phyloP scores from a whole-genome alignment of 768 basidiomycete genomes.

The Lactarius trivialis region DNA sequence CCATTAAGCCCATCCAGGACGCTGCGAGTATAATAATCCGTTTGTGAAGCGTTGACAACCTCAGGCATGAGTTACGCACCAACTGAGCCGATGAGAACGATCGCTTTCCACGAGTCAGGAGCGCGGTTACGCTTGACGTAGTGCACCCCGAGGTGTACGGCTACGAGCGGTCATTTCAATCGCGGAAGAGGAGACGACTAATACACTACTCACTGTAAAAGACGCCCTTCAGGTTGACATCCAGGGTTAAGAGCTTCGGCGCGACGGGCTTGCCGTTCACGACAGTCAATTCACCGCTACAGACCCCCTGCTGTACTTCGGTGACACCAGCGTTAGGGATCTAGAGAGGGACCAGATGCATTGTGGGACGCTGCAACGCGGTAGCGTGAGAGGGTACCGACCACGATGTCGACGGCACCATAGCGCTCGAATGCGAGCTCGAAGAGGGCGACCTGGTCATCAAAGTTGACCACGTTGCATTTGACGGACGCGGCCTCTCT shows the following conservation, averaged over 20 bases:
- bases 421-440: conserved; percentile 26
- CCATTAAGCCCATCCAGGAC: conserved; percentile 24
- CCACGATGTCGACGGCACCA: conserved; percentile 30
- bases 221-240: conserved; percentile 30
- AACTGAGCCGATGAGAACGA: conserved; percentile 32
- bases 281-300: conserved; percentile 4
- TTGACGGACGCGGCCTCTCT: conserved; percentile 17
- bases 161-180: conserved; percentile 13
- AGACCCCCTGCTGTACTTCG: conserved; percentile 1
- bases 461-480: conserved; percentile 26
- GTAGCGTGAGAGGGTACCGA: conserved; percentile 19
- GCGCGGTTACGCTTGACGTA: conserved; percentile 26
- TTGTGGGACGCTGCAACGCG: neutral
- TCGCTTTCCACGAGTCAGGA: conserved; percentile 24
- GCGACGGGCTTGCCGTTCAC: conserved; percentile 27
- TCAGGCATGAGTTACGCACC: conserved; percentile 21
- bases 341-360: conserved; percentile 2
- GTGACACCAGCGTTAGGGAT: conserved; percentile 25
- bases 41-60: neutral
- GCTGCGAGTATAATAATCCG: conserved; percentile 17
- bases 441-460: conserved; percentile 29
- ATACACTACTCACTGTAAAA: conserved; percentile 27
- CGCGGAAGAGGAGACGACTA: neutral
- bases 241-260: conserved; percentile 26
- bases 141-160: conserved; percentile 30